phyloP scores from a whole-genome alignment of 2,329 filamentous ascomycete species.

The Hymenoscyphus salicellus region DNA sequence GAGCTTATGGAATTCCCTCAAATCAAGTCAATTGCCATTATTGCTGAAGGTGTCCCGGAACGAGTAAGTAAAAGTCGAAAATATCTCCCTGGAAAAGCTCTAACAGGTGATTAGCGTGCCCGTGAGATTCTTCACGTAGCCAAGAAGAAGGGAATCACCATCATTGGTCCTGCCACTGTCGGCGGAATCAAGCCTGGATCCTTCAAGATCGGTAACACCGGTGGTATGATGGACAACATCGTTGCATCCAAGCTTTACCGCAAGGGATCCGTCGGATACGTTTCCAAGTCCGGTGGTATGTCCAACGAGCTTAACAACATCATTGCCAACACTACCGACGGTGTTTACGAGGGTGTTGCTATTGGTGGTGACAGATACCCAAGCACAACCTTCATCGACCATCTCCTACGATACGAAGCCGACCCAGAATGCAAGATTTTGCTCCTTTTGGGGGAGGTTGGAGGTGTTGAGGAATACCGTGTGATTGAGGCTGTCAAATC shows the following conservation, averaged over 20 bases:
- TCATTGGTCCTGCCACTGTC: slow-evolving; percentile 96
- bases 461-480: slow-evolving; percentile 99
- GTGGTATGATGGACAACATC: slow-evolving; percentile 99
- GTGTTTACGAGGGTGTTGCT: slow-evolving; percentile 98
- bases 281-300: slow-evolving; percentile 99
- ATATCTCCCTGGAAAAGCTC: slow-evolving; percentile 13
- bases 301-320: slow-evolving; percentile 99
- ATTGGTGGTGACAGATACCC: slow-evolving; percentile 99
- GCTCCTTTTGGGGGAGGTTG: slow-evolving; percentile 92
- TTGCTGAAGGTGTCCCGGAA: slow-evolving; percentile 98
- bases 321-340: slow-evolving; percentile 90
- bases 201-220: slow-evolving; percentile 99
- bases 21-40: slow-evolving; percentile 98
- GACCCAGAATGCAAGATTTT: slow-evolving; percentile 98
- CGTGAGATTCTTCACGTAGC: slow-evolving; percentile 97
- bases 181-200: slow-evolving; percentile 99
- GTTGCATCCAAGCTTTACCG: slow-evolving; percentile 99
- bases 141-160: slow-evolving; percentile 97
- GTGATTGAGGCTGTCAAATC: slow-evolving; percentile 97
- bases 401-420: slow-evolving; percentile 91
- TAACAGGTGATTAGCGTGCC: slow-evolving; percentile 63
- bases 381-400: slow-evolving; percentile 98
- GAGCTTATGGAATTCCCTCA: slow-evolving; percentile 97
- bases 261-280: slow-evolving; percentile 96
- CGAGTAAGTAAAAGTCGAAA: slow-evolving; percentile 61